Evolutionary conservation across 1,284 basidiomycete species (phyloP), one percentile per base, ranked within the genome.

Genomic region (Ceratobasidium sp.): DNA sequence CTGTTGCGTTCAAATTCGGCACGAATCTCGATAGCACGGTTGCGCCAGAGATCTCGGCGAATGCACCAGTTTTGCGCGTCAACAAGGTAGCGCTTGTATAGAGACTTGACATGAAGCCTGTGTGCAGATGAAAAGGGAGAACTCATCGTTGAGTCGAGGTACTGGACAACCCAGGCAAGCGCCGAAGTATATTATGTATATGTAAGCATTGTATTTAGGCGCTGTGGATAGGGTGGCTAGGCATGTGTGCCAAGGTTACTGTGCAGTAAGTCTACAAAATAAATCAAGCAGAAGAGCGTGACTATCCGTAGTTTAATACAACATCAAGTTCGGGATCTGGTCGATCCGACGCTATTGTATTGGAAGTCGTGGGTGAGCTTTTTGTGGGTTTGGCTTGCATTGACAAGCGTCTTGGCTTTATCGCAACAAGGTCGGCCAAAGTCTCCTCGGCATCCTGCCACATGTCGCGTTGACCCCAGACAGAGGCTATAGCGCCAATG

Each of bases 1-100:
- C 94, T 89, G 87, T 98, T 95, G 78, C 87, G 85, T 85, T 98
- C 96, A 82, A 98, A 98, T 82, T 96, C 91, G 77, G 96, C 95
- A 76, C 96, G 87, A 79, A 98, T 95, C 82, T 91, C 86, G 79
- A 96, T 84, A 5, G 96, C 96, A 80, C 92, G 88, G 78, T 87
- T 87, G 77, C 96, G 88, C 95, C 95, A 98, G 6, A 95, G 80
- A 80, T 96, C 93, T 77, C 96, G 86, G 75, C 92, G 87, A 79
- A 97, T 88, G 75, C 90, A 90, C 96, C 96, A 98, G 84, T 98
- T 91, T 74, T 96, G 86, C 75, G 93, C 88, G 82, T 97, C 96
- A 79, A 87, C 92, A 76, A 98, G 88, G 81, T 90, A 90, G 62
- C 96, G 91, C 81, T 90, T 91, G 87, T 98, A 98, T 15, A 98